phyloP scores from a whole-genome alignment of 225 moss, liverwort and hornwort species.

The Ulota crispa region DNA sequence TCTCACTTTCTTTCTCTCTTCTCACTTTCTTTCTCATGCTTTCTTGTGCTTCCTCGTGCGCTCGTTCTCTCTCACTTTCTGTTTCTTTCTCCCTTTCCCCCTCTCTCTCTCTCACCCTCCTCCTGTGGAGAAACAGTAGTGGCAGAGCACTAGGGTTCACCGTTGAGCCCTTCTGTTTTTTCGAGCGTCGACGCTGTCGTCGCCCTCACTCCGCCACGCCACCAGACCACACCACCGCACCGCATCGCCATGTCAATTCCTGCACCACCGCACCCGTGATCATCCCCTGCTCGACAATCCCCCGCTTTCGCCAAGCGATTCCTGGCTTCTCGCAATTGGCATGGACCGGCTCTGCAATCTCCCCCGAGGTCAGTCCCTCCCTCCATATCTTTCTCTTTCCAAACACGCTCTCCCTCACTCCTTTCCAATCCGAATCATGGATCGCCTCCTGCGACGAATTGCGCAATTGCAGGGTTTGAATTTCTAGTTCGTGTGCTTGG shows the following conservation, averaged over 20 bases:
- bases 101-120: too few relatives aligned
- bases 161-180: neutral
- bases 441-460: constrained; percentile 1
- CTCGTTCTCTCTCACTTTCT: neutral
- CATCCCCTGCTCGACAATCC: too few relatives aligned
- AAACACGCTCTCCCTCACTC: too few relatives aligned
- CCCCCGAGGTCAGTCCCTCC: constrained; percentile 9
- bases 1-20: too few relatives aligned
- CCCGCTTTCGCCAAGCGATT: neutral
- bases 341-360: constrained; percentile 6
- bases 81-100: neutral
- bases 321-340: neutral
- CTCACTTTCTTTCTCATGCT: neutral
- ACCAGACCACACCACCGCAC: neutral
- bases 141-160: constrained; percentile 6
- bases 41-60: neutral
- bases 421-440: neutral
- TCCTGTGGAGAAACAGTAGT: neutral
- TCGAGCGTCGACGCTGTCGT: constrained; percentile 13
- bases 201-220: constrained; percentile 24
- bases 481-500: neutral
- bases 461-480: neutral
- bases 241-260: neutral
- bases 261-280: neutral
- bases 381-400: too few relatives aligned